These are phyloP conservation scores for Dendrocalamus sinicus DNA, from an alignment of 176 grass and related monocot species.

Conservation along the genomic window DNA sequence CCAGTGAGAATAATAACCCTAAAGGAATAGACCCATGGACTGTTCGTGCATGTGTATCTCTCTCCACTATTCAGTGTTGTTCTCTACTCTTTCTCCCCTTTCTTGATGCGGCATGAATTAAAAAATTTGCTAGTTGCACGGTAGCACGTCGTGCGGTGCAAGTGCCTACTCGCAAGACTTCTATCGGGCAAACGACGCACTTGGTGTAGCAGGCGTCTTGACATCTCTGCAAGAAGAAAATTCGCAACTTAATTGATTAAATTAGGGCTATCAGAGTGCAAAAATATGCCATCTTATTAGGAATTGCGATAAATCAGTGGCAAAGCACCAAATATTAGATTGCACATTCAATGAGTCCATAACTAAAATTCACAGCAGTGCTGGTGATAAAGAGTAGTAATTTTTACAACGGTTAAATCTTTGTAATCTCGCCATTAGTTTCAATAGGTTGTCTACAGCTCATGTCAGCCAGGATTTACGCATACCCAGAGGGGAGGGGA, in stretches of 20 bases:
- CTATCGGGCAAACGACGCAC: neutral
- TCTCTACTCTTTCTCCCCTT: too few species aligned
- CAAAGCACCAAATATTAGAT: neutral
- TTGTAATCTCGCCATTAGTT: neutral
- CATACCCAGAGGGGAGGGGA: too few species aligned
- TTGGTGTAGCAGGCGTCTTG: neutral
- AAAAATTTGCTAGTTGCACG: neutral
- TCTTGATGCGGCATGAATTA: too few species aligned
- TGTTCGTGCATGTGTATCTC: too few species aligned
- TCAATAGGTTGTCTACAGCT: too few species aligned
- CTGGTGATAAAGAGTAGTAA: neutral
- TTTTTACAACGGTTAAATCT: conserved; percentile 16
- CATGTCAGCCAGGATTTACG: too few species aligned
- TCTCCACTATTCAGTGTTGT: too few species aligned
- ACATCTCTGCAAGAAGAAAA: neutral
- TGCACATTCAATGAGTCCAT: conserved; percentile 7
- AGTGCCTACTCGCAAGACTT: neutral
- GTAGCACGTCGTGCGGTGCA: neutral
- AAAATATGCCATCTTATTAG: neutral
- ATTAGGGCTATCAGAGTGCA: neutral
- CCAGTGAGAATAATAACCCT: too few species aligned
- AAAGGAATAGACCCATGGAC: too few species aligned
- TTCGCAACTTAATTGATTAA: neutral
- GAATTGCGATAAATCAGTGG: neutral
- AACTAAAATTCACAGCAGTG: neutral